Base-by-base conservation (phyloP, 2,329 filamentous ascomycete genomes). In the Fusarium mundagurra region DNA sequence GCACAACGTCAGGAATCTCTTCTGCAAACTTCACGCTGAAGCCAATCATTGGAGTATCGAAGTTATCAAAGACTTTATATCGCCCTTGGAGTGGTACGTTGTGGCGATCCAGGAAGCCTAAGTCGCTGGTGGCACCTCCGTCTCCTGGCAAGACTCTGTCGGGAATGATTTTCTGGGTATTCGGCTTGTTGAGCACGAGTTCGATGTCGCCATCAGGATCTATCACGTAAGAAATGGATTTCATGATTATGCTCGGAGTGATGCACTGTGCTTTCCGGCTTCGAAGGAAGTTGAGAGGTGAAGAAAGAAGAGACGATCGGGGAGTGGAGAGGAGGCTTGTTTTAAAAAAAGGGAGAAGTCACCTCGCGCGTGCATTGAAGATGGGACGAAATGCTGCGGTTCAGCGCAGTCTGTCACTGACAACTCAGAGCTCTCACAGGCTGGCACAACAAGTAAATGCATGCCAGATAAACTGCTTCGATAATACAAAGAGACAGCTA, bases 81-180 rank as follows among this genome's bases (percentile, higher is more conserved):
- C 48, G 48, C 34, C 48, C 48, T 14, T 16, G 2, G 45, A 48
- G 45, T 31, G 31, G 31, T 11, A 31, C 31, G 31, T 31, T 31
- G 31, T 31, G 31, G 31, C 31, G 31, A 31, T 31, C 31, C 7
- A 31, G 31, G 31, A 31, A 9, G 31, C 31, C 8, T 31, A 31
- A 43, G 14, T 3, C 0, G 27, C 2, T 17, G 10, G 20, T 14
- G 27, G 10, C 3, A 4, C 2, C 10, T 31, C 0, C 0, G 4
- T 31, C 3, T 31, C 3, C 20, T 7, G 3, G 5, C 3, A 11
- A 16, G 45, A 34, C n/a, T 4, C 18, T 16, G 6, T 34, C 17
- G 3, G 61, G 61, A 0, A 48, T 3, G 18, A 36, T 36, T 3
- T 16, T 0, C 9, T 41, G 59, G 2, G n/a, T 17, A 24, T 55